These are phyloP conservation scores for Diaporthe helianthi DNA, from an alignment of 2,329 filamentous ascomycete species.

Conservation along the genomic window DNA sequence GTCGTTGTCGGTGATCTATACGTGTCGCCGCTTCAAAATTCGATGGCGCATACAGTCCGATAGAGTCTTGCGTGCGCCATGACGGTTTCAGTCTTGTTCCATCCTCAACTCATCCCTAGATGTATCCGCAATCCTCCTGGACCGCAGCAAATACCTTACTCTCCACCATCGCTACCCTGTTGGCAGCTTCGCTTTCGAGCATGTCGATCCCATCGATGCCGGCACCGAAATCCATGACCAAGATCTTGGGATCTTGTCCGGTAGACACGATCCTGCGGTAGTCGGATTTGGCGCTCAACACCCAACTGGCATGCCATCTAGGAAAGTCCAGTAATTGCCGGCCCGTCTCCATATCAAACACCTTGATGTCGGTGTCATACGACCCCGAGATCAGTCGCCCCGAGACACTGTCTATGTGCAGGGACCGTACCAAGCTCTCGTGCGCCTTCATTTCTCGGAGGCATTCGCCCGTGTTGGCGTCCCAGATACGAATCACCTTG, in stretches of 20 bases:
- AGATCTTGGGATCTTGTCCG: conserved; percentile 88
- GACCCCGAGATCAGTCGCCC: conserved; percentile 88
- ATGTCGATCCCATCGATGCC: conserved; percentile 64
- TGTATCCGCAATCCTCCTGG: conserved; percentile 25
- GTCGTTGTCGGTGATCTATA: not conserved
- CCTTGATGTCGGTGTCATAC: conserved; percentile 95
- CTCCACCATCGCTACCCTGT: conserved; percentile 21
- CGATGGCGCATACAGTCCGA: not conserved
- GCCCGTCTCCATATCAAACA: conserved; percentile 87
- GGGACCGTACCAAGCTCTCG: conserved; percentile 81
- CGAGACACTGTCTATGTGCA: conserved; percentile 89
- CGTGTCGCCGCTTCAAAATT: not conserved
- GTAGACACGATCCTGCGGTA: conserved; percentile 94
- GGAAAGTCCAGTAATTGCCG: conserved; percentile 82
- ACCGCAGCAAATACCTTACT: not conserved
- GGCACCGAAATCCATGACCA: conserved; percentile 91
- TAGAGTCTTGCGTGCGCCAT: not conserved
- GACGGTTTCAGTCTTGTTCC: not conserved
- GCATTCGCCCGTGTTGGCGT: conserved; percentile 87
- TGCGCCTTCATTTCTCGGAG: conserved; percentile 84
- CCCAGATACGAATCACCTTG: conserved; percentile 94
- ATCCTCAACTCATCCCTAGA: not conserved
- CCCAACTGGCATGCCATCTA: conserved; percentile 97
- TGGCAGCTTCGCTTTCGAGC: conserved; percentile 55
- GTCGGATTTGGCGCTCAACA: conserved; percentile 93